Base-by-base conservation (phyloP, 2,329 filamentous ascomycete species). In the Penicillium sp. region DNA sequence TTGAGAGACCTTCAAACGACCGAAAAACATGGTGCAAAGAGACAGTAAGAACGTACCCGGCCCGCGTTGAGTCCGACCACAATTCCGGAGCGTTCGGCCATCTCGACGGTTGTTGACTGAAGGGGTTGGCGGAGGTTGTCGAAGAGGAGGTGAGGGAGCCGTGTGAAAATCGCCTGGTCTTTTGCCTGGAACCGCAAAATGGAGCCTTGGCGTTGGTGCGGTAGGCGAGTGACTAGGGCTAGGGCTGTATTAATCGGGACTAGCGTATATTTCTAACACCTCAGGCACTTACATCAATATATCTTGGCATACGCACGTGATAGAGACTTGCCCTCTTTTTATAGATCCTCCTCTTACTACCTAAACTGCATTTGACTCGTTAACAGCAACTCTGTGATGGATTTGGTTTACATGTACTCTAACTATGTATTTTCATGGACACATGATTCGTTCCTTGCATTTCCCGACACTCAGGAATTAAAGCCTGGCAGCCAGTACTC, bases 31-130 rank as follows among this genome's bases (percentile, higher is more conserved):
- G 44, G 32, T 42, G 49, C 33, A 54, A 49, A 48, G 35, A 46
- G 37, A 48, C 45, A 45, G 56, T 58, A 52, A 57, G 35, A 55
- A 83, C 81, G 69, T 82, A 84, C 81, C 71, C 83, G 80, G 70
- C 81, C 81, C 66, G 75, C 75, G 74, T 84, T 84, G 66, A 82
- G 70, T 68, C 81, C 81, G 67, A 78, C 69, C 70, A 76, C 73
- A 68, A 84, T 72, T 65, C 74, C 74, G 67, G 71, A 70, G 60
- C 71, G 71, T 70, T 76, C 72, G 64, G 73, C 72, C 74, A 76
- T 76, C 64, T 68, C 70, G 69, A 69, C 61, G 61, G 63, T 65
- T 68, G 63, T 59, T 62, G 59, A 61, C 54, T 64, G 61, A 56
- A 50, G 57, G 58, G 63, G 57, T 68, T 65, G 66, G 61, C 64